These are phyloP conservation scores for Sordaria brevicollis DNA, from an alignment of 495 filamentous ascomycete species.

Conservation along the genomic window DNA sequence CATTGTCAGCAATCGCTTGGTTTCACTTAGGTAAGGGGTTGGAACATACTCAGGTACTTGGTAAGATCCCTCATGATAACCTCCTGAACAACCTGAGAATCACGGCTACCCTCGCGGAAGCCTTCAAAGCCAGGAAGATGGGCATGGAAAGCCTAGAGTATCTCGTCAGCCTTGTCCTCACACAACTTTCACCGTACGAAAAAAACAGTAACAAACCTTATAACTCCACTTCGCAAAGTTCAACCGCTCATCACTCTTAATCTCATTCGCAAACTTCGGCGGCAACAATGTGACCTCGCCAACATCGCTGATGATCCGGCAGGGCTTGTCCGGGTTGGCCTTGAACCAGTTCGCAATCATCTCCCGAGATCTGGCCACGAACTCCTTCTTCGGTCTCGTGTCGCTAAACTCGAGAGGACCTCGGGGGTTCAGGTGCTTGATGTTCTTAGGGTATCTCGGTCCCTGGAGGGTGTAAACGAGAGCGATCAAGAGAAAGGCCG, in stretches of 20 bases:
- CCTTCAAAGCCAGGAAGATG: conserved; percentile 38
- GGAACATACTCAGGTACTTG: conserved; percentile 30
- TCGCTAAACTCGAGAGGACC: conserved; percentile 6
- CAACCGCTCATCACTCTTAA: conserved; percentile 30
- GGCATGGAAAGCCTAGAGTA: conserved; percentile 30
- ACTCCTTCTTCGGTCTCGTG: conserved; percentile 7
- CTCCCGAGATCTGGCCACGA: not conserved
- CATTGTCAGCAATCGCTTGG: not conserved
- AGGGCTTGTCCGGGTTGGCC: conserved; percentile 11
- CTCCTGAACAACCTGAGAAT: conserved; percentile 21
- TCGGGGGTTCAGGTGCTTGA: conserved; percentile 10
- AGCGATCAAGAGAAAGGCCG: not conserved
- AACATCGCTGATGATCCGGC: conserved; percentile 16
- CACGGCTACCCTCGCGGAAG: conserved; percentile 17
- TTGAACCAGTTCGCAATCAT: conserved; percentile 9
- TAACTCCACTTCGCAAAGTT: conserved; percentile 26
- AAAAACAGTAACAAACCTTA: conserved; percentile 19
- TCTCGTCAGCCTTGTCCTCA: not conserved
- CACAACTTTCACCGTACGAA: not conserved
- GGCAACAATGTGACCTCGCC: conserved; percentile 31
- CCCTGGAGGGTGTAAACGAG: not conserved
- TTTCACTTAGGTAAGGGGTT: not conserved
- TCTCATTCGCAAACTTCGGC: conserved; percentile 35
- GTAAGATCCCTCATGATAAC: conserved; percentile 38
- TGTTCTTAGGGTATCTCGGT: not conserved